Percentiles rank a stretch among this genome's conserved stretches.
These are phyloP conservation scores for Emmonsia crescens DNA, from an alignment of 2,329 filamentous ascomycete species.

Conservation along the genomic window DNA sequence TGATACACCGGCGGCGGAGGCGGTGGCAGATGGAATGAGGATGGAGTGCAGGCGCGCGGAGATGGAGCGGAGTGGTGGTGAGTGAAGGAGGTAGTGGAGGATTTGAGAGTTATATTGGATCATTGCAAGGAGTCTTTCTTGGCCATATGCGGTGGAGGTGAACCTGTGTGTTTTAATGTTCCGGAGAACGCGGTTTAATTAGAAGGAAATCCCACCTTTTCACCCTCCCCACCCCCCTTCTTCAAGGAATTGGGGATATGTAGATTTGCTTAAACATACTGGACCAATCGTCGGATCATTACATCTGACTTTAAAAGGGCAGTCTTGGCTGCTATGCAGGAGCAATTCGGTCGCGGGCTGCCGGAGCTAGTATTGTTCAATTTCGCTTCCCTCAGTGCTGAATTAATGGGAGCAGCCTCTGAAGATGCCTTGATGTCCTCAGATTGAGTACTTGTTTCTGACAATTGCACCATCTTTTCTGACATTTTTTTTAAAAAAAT, in stretches of 20 bases:
- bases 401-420: not conserved
- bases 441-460: not conserved
- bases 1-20: slow-evolving; percentile 2
- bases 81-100: slow-evolving; percentile 49
- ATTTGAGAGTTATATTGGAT: slow-evolving; percentile 57
- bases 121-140: slow-evolving; percentile 59
- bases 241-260: not conserved
- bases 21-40: slow-evolving; percentile 6
- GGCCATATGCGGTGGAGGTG: slow-evolving; percentile 56
- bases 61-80: slow-evolving; percentile 38
- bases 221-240: too few species aligned
- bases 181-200: too few species aligned
- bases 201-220: not conserved
- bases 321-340: not conserved
- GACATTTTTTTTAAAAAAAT: not conserved
- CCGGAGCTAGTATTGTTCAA: not conserved
- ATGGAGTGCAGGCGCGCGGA: slow-evolving; percentile 37
- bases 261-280: slow-evolving; percentile 5
- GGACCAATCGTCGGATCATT: slow-evolving; percentile 11
- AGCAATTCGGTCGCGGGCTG: not conserved
- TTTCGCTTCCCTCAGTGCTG: not conserved
- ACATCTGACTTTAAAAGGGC: slow-evolving; percentile 9
- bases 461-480: not conserved
- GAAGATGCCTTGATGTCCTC: not conserved
- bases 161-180: slow-evolving; percentile 44